Conservation (phyloP, 352 stramenopile species). For the Lagenidium giganteum region DNA sequence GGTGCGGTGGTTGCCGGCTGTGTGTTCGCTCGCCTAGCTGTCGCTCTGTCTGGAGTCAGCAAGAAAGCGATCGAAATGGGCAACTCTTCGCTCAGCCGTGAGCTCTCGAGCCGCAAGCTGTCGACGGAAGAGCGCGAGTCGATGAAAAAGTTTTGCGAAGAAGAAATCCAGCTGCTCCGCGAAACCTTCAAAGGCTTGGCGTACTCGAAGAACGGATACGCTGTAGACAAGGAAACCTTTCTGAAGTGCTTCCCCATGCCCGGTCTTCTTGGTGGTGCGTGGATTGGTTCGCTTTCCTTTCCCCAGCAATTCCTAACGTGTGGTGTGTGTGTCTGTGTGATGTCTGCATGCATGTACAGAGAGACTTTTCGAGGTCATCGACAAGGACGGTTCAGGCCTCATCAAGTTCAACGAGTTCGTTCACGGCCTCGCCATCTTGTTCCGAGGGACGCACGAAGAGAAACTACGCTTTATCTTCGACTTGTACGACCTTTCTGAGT, state of each 20-base stretch:
- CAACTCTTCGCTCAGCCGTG: conserved; percentile 50
- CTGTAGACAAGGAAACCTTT: conserved; percentile 92
- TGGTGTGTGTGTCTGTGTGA: not conserved
- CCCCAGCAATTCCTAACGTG: not conserved
- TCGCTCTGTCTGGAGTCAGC: too few species aligned
- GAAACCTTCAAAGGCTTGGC: conserved; percentile 79
- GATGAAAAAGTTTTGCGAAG: conserved; percentile 72
- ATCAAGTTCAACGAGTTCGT: conserved; percentile 93
- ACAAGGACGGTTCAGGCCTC: conserved; percentile 83
- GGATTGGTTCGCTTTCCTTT: not conserved
- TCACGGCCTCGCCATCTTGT: conserved; percentile 81
- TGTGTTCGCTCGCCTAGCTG: too few species aligned
- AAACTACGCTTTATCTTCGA: conserved; percentile 93
- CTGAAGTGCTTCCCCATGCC: conserved; percentile 91
- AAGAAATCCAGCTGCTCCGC: conserved; percentile 72
- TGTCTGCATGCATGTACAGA: conserved; percentile 29
- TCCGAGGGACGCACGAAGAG: conserved; percentile 82
- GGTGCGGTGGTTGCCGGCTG: too few species aligned
- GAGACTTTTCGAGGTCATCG: conserved; percentile 90
- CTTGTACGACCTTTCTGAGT: conserved; percentile 89
- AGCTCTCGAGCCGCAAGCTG: conserved; percentile 45
- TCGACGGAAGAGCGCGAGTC: conserved; percentile 52
- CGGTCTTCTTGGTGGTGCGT: conserved; percentile 76
- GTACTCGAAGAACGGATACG: conserved; percentile 46
- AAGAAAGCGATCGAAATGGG: too few species aligned